These are phyloP conservation scores for Didymella sp. DNA, from an alignment of 2,329 filamentous ascomycete genomes.

Conservation along the genomic window DNA sequence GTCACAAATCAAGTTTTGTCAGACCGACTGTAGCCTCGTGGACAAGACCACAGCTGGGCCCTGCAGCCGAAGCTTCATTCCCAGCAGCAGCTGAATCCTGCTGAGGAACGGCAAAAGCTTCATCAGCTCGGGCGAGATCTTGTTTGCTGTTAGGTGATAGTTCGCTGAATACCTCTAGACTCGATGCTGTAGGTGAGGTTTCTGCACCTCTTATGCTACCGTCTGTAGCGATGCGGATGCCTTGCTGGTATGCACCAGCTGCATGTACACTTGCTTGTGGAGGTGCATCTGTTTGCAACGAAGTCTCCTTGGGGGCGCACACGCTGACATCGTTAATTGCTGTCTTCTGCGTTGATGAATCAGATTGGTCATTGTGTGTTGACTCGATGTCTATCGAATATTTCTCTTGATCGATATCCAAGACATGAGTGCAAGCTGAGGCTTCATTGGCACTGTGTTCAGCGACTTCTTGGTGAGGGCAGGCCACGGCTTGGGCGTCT, in stretches of 20 bases:
- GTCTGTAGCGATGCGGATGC: neutral
- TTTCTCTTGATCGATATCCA: slow-evolving; percentile 21
- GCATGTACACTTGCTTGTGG: neutral
- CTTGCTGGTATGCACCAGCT: neutral
- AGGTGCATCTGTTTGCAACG: neutral
- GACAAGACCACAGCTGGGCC: neutral
- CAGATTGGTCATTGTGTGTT: slow-evolving; percentile 15
- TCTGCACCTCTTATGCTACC: neutral
- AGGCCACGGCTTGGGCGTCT: slow-evolving; percentile 31
- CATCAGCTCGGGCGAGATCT: neutral
- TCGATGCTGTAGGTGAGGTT: neutral
- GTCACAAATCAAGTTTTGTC: neutral
- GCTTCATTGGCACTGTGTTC: slow-evolving; percentile 17
- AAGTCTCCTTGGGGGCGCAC: neutral
- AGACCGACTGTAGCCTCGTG: slow-evolving; percentile 4
- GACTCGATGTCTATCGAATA: slow-evolving; percentile 20
- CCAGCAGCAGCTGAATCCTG: neutral
- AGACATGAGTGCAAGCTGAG: slow-evolving; percentile 18
- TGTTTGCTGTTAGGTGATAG: neutral
- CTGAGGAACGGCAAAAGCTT: neutral
- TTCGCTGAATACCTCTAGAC: neutral
- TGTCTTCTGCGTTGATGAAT: slow-evolving; percentile 16
- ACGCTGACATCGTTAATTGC: neutral
- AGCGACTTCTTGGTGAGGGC: slow-evolving; percentile 25
- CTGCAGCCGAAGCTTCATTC: neutral